Percentiles rank a stretch among this genome's conserved stretches.
These are phyloP conservation scores for Colletotrichum tofieldiae DNA, from an alignment of 2,329 filamentous ascomycete species.

Conservation along the genomic window DNA sequence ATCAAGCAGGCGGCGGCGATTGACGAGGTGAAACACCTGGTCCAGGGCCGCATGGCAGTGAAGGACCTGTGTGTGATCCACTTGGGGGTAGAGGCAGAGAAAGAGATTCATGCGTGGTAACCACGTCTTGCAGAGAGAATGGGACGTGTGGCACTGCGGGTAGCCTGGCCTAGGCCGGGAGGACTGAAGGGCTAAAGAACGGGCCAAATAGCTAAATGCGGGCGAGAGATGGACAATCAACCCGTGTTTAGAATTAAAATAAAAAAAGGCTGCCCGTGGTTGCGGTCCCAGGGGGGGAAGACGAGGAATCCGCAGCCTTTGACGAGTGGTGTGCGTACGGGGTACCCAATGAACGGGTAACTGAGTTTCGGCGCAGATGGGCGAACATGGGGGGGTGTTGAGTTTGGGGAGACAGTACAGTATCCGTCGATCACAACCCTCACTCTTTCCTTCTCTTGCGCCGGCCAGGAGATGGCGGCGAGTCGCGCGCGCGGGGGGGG, in stretches of 20 bases:
- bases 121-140: conserved; percentile 30
- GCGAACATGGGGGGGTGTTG: conserved; percentile 37
- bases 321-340: conserved; percentile 10
- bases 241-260: conserved; percentile 13
- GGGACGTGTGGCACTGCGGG: conserved; percentile 28
- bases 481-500: conserved; percentile 14
- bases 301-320: conserved; percentile 15
- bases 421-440: conserved; percentile 26
- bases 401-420: conserved; percentile 35
- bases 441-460: conserved; percentile 4
- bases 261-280: conserved; percentile 8
- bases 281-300: conserved; percentile 29
- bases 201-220: conserved; percentile 19
- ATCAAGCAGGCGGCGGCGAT: conserved; percentile 26
- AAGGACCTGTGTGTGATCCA: conserved; percentile 42
- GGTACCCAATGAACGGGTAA: conserved; percentile 26
- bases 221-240: conserved; percentile 27
- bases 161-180: not conserved
- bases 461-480: conserved; percentile 23
- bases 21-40: conserved; percentile 44
- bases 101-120: conserved; percentile 42
- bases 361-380: conserved; percentile 26
- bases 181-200: conserved; percentile 12
- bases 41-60: conserved; percentile 42
- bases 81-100: conserved; percentile 37